Evolutionary conservation across 2,329 filamentous ascomycete species (phyloP), one percentile per base, ranked within the genome.

Genomic region (Atkinsonella hypoxylon): DNA sequence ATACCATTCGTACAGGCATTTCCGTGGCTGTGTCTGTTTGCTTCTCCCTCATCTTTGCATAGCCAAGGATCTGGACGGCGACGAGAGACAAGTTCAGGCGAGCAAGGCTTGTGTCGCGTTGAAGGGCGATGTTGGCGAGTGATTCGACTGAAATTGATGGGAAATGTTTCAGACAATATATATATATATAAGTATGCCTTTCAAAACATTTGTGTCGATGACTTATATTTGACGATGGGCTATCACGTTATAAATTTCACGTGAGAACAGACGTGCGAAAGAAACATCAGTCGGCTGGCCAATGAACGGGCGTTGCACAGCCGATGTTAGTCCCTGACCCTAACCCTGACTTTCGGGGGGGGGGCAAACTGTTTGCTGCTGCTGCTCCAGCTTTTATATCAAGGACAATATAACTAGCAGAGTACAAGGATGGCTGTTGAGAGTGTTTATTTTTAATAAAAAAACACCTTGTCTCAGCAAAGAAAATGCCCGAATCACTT

Each of bases 1-100:
- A 79, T 54, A 66, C 58, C 15, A 58, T 60, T 44, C 58, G 58
- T 45, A 55, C 52, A 40, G 57, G 51, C 58, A 61, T 61, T 45
- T 54, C 49, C 49, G 55, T 48, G 18, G 56, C 51, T 48, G 55
- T 54, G 50, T 60, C 45, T 13, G 53, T 30, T 36, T 45, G 53
- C 53, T 56, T 9, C 36, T 60, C 54, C 42, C 54, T 61, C 65
- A 67, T 67, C 51, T 59, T 42, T n/a, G 26, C 47, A 48, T 42
- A 17, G 13, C 39, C 17, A 22, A 22, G 4, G n/a, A n/a, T n/a
- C n/a, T 30, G 17, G 13, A 36, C 22, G 13, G 34, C 18, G 2
- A 20, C 4, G n/a, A 8, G 15, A 18, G 26, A 15, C 30, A 31
- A 36, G 17, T 46, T 46, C 45, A 46, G 18, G 31, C 45, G 18